Evolutionary conservation across 139 green algal genomes (phyloP).

Genomic region (Bryopsis sp.): DNA sequence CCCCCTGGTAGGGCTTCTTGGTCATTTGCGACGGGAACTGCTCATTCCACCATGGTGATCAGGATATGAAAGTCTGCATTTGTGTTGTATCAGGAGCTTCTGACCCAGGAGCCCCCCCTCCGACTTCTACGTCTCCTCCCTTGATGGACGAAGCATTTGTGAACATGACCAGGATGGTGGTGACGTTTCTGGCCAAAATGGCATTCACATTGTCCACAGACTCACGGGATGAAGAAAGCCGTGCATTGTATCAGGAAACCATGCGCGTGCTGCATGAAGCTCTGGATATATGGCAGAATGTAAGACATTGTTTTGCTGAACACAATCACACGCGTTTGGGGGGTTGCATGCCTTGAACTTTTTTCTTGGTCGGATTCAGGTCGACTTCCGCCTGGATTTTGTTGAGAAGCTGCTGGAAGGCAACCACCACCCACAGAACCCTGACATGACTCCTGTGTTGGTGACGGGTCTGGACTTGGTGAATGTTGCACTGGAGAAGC

Average conservation of each 20-base stretch:
- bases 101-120: neutral
- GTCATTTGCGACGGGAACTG: too few relatives aligned
- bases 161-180: constrained; percentile 70
- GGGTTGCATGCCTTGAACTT: neutral
- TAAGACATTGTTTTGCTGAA: too few relatives aligned
- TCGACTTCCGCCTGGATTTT: constrained; percentile 21
- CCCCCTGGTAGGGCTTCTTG: too few relatives aligned
- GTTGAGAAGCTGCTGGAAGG: constrained; percentile 18
- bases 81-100: neutral
- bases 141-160: constrained; percentile 13
- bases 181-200: constrained; percentile 87
- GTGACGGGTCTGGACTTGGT: constrained; percentile 22
- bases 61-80: too few relatives aligned
- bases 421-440: neutral
- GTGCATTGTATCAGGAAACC: constrained; percentile 26
- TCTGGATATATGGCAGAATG: constrained; percentile 28
- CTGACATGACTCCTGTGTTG: neutral
- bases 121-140: too few relatives aligned
- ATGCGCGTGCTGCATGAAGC: constrained; percentile 32
- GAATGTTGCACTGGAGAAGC: constrained; percentile 20
- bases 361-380: neutral
- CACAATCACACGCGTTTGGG: too few relatives aligned
- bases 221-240: constrained; percentile 21
- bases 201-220: constrained; percentile 39
- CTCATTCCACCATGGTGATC: too few relatives aligned